A percentile compares a stretch with the other conserved stretches of the same genome.
phyloP scores from a whole-genome alignment of 2,329 filamentous ascomycete species.

The Tolypocladium amazonense region DNA sequence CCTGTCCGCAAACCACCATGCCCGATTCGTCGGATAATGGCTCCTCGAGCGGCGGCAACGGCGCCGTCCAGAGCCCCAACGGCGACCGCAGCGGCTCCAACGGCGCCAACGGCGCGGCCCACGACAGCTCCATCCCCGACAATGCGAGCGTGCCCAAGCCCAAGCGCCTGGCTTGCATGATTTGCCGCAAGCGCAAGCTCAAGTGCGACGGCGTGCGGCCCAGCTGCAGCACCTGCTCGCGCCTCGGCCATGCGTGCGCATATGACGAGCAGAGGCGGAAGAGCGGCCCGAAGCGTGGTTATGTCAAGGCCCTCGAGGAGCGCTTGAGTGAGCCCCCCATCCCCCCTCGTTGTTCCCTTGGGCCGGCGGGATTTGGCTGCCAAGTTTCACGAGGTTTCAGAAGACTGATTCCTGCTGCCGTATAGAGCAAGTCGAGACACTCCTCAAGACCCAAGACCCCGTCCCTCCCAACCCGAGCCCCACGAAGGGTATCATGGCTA shows the following conservation, averaged over 20 bases:
- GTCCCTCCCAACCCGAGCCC: conserved; percentile 12
- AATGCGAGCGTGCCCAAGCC: conserved; percentile 58
- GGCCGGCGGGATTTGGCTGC: neutral
- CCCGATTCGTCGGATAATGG: conserved; percentile 26
- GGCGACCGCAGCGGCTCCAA: conserved; percentile 17
- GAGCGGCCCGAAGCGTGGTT: conserved; percentile 88
- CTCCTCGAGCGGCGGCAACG: conserved; percentile 15
- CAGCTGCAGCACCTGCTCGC: conserved; percentile 77
- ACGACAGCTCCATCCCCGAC: conserved; percentile 32
- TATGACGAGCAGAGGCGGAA: conserved; percentile 91
- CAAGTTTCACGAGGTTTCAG: neutral
- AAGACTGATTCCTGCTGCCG: conserved; percentile 1
- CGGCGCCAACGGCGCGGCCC: conserved; percentile 8
- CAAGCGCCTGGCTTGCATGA: conserved; percentile 92
- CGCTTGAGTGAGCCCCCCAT: conserved; percentile 59
- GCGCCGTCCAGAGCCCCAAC: conserved; percentile 16
- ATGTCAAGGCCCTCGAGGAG: conserved; percentile 89
- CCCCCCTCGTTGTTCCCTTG: neutral
- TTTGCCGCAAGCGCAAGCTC: conserved; percentile 86
- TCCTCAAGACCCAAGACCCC: conserved; percentile 65
- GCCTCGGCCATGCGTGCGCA: conserved; percentile 77
- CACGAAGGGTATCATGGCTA: conserved; percentile 20
- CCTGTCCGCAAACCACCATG: conserved; percentile 11
- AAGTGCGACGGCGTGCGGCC: conserved; percentile 79
- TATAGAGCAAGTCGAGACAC: conserved; percentile 84